These are phyloP conservation scores for Flaveria brownii DNA, from an alignment of 129 eudicot species.

Conservation along the genomic window DNA sequence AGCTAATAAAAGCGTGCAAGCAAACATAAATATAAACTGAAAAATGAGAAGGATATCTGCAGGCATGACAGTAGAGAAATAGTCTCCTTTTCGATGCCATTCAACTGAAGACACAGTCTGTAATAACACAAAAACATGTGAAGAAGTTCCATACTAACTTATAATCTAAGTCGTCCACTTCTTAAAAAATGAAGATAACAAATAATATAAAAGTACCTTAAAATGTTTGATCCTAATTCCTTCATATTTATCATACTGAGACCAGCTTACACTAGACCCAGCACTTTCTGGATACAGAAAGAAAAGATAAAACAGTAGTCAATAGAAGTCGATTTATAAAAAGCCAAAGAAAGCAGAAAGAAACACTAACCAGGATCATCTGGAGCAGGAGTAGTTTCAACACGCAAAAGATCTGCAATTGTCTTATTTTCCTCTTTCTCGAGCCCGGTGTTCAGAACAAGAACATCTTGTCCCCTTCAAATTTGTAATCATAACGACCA, in stretches of 20 bases:
- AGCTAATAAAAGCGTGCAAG: neutral
- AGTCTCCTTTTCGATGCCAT: constrained; percentile 99
- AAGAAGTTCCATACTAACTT: neutral
- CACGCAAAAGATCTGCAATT: constrained; percentile 65
- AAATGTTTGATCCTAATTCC: constrained; percentile 81
- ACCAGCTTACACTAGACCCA: constrained; percentile 64
- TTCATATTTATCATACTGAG: constrained; percentile 56
- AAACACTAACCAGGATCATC: constrained; percentile 76
- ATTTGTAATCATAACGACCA: neutral
- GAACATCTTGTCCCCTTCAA: constrained; percentile 81
- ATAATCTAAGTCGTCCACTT: neutral
- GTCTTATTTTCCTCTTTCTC: constrained; percentile 60
- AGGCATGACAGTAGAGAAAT: constrained; percentile 92
- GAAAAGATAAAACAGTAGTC: neutral
- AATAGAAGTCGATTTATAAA: neutral
- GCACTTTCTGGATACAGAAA: constrained; percentile 38
- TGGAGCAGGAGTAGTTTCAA: constrained; percentile 44
- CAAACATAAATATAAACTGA: neutral
- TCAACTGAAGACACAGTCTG: constrained; percentile 89
- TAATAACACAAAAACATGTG: constrained; percentile 28
- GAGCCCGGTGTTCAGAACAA: constrained; percentile 66
- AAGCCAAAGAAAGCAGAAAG: neutral
- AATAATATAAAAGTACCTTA: constrained; percentile 53
- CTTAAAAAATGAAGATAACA: neutral
- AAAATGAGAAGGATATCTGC: constrained; percentile 79